A percentile compares a stretch with the other conserved stretches of the same genome.
These are phyloP conservation scores for Candida pini DNA, from an alignment of 805 yeast genomes.

Conservation along the genomic window DNA sequence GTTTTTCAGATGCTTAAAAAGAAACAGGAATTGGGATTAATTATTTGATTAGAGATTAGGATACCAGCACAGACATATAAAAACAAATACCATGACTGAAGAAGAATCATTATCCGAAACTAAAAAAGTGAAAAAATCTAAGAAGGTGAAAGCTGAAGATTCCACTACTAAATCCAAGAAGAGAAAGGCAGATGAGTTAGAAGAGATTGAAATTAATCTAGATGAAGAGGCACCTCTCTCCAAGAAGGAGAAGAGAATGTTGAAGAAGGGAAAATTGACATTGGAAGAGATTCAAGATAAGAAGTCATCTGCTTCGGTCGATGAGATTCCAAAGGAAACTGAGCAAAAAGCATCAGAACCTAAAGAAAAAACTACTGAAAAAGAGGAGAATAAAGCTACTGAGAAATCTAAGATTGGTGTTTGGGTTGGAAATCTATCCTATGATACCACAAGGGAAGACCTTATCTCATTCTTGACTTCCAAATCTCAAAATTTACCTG, in stretches of 20 bases:
- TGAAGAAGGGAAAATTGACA: slow-evolving; percentile 71
- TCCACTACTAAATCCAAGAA: slow-evolving; percentile 8
- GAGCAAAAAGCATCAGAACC: slow-evolving; percentile 14
- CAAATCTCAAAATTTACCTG: slow-evolving; percentile 43
- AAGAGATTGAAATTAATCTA: slow-evolving; percentile 65
- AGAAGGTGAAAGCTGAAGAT: slow-evolving; percentile 21
- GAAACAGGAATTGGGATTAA: no score
- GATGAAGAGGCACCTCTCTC: slow-evolving; percentile 76
- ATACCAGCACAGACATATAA: no score
- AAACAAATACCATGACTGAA: no score
- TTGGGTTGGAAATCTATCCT: slow-evolving; percentile 92
- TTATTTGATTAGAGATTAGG: no score
- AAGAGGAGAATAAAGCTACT: no score
- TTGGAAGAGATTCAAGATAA: slow-evolving; percentile 45
- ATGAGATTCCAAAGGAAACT: slow-evolving; percentile 6
- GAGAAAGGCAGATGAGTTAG: slow-evolving; percentile 35
- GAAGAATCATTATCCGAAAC: no score
- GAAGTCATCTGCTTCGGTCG: slow-evolving; percentile 27
- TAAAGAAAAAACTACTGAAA: slow-evolving; percentile 24
- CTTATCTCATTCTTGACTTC: slow-evolving; percentile 56
- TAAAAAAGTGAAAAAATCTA: slow-evolving; percentile 30
- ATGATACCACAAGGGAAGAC: slow-evolving; percentile 76
- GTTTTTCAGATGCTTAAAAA: no score
- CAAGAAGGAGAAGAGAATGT: slow-evolving; percentile 81
- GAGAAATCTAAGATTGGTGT: slow-evolving; percentile 62